Percentiles rank a stretch among this genome's conserved stretches.
These are phyloP conservation scores for Encephalitozoon intestinalis DNA, from an alignment of 371 early-diverging fungal species.

Conservation along the genomic window DNA sequence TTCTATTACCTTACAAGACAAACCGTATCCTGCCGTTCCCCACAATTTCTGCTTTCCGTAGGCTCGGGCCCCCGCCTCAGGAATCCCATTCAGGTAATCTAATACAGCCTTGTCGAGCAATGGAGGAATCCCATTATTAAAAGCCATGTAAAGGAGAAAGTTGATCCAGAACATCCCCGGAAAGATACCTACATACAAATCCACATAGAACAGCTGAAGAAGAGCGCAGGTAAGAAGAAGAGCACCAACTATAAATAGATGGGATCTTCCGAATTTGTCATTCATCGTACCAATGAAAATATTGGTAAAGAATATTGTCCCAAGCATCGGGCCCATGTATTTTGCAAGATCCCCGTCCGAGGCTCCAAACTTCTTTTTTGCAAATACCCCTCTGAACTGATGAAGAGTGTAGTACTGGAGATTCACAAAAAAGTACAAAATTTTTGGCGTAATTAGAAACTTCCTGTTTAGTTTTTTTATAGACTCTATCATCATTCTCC, in stretches of 20 bases:
- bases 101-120: slow-evolving; percentile 58
- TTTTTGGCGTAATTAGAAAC: slow-evolving; percentile 57
- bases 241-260: slow-evolving; percentile 43
- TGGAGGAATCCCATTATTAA: slow-evolving; percentile 48
- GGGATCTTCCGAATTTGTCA: slow-evolving; percentile 56
- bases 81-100: slow-evolving; percentile 54
- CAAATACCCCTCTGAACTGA: slow-evolving; percentile 56
- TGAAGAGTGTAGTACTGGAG: slow-evolving; percentile 60
- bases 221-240: slow-evolving; percentile 35
- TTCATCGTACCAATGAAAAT: slow-evolving; percentile 56
- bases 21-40: slow-evolving; percentile 59
- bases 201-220: slow-evolving; percentile 54
- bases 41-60: slow-evolving; percentile 61
- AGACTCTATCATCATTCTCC: slow-evolving; percentile 42
- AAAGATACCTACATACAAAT: not conserved
- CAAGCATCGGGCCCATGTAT: slow-evolving; percentile 36
- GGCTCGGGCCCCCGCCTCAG: slow-evolving; percentile 46
- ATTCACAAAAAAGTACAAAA: slow-evolving; percentile 56
- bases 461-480: slow-evolving; percentile 44
- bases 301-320: slow-evolving; percentile 60
- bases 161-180: slow-evolving; percentile 40
- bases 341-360: slow-evolving; percentile 21
- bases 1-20: slow-evolving; percentile 52
- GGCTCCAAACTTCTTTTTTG: slow-evolving; percentile 42
- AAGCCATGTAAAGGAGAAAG: slow-evolving; percentile 49